phyloP scores from a whole-genome alignment of 2,329 filamentous ascomycete species.

The Helotiales sp. region DNA sequence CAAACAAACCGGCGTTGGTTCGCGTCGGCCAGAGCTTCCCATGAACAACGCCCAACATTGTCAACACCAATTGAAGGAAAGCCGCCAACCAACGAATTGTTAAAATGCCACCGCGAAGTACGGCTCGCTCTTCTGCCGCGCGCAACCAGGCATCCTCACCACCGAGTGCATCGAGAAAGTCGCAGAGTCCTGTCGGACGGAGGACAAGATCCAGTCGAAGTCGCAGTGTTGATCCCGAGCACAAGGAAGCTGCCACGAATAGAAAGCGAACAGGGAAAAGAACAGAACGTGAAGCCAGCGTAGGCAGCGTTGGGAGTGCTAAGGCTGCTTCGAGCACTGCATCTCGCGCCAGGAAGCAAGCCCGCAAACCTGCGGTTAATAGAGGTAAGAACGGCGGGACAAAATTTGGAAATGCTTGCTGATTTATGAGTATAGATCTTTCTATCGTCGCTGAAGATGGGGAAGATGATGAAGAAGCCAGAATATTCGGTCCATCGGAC shows the following conservation, averaged over 20 bases:
- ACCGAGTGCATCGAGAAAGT: slow-evolving; percentile 27
- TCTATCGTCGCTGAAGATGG: slow-evolving; percentile 38
- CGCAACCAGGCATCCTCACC: slow-evolving; percentile 39
- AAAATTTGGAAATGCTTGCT: slow-evolving; percentile 7
- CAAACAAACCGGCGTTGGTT: not conserved
- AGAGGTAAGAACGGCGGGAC: slow-evolving; percentile 24
- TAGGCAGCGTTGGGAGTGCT: slow-evolving; percentile 34
- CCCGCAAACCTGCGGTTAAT: slow-evolving; percentile 17
- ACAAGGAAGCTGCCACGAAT: slow-evolving; percentile 17
- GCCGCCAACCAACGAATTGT: not conserved
- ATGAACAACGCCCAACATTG: not conserved
- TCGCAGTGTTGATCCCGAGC: slow-evolving; percentile 45
- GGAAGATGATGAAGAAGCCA: slow-evolving; percentile 12
- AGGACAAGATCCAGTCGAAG: slow-evolving; percentile 45
- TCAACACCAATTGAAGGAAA: slow-evolving; percentile 4
- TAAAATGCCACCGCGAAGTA: slow-evolving; percentile 25
- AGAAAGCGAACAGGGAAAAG: slow-evolving; percentile 15
- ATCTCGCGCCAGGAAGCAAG: slow-evolving; percentile 31
- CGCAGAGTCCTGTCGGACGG: slow-evolving; percentile 31
- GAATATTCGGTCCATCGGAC: not conserved
- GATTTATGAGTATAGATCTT: slow-evolving; percentile 33
- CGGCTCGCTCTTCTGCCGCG: slow-evolving; percentile 31
- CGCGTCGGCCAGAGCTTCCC: not conserved
- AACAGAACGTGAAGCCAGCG: slow-evolving; percentile 31
- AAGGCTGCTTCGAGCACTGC: slow-evolving; percentile 26